Evolutionary conservation across 1,284 basidiomycete species (phyloP), one percentile per base, ranked within the genome.

Genomic region (Cerioporus squamosus): DNA sequence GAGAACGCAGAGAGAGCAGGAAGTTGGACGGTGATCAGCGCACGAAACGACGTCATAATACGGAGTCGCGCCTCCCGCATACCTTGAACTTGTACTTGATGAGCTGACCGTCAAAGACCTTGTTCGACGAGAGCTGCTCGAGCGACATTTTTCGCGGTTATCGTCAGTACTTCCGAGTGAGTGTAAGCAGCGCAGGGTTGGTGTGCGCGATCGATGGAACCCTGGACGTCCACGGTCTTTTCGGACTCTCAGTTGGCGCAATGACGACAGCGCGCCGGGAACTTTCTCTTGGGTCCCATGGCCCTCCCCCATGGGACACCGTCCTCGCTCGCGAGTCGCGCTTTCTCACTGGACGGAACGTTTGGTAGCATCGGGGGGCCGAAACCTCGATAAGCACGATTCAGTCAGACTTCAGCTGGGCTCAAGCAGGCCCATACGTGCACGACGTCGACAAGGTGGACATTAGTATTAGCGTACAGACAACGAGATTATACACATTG

Each of bases 41-140:
- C 44, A 55, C 40, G 51, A 44, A 26, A 54, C 33, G 26, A 40
- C 33, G 50, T 49, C 51, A 51, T 39, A 31, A 36, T 14, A 14
- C 14, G 45, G n/a, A 6, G 24, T 10, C 48, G 15, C 26, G 26
- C 33, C 15, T n/a, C n/a, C n/a, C n/a, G 63, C 77, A 44, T 62
- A 90, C 90, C 75, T 87, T 87, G 81, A 93, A 94, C 72, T 88
- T 92, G 82, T 94, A 97, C 74, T 97, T 98, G 59, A 80, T 83
- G 57, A 97, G 74, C 57, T 83, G 82, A 39, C 95, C 95, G 60
- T 83, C 87, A 66, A 90, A 95, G 23, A 86, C 82, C 73, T 89
- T 91, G 82, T 87, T 95, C 17, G 84, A 79, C 5, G 92, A 90
- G n/a, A 92, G 61, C 68, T 87, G 84, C 65, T 89, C 81, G 63